Evolutionary conservation across 495 filamentous ascomycete species (phyloP).

Genomic region (Aspergillus carlsbadensis): DNA sequence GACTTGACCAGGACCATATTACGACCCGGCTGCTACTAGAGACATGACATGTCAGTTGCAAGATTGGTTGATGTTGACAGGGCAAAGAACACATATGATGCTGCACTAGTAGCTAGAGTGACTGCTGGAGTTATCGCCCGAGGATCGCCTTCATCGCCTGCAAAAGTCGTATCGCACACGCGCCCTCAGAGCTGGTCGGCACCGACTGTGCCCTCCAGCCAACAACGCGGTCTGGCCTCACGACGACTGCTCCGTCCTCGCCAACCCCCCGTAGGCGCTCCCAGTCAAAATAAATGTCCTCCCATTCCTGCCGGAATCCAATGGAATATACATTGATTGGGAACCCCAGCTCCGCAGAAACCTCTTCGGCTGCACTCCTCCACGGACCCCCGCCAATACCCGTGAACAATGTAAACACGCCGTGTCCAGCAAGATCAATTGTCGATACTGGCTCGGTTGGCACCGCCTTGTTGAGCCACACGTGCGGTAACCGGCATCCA

Average conservation of each 20-base stretch:
- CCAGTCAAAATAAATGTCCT: conserved; percentile 51
- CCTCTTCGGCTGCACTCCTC: conserved; percentile 37
- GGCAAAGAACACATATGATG: too few relatives aligned
- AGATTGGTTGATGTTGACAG: too few relatives aligned
- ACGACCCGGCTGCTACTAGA: too few relatives aligned
- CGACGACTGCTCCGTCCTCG: conserved; percentile 30
- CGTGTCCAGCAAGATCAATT: conserved; percentile 50
- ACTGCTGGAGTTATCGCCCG: too few relatives aligned
- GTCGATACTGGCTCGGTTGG: conserved; percentile 41
- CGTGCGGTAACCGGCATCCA: conserved; percentile 49
- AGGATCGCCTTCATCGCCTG: too few relatives aligned
- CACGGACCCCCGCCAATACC: conserved; percentile 45
- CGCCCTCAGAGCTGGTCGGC: too few relatives aligned
- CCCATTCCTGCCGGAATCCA: conserved; percentile 42
- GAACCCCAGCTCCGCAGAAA: conserved; percentile 28
- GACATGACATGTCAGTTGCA: too few relatives aligned
- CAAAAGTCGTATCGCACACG: too few relatives aligned
- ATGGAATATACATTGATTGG: conserved; percentile 41
- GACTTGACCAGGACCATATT: too few relatives aligned
- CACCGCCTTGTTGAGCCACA: conserved; percentile 43
- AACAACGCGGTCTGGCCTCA: conserved; percentile 44
- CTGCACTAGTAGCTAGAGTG: too few relatives aligned
- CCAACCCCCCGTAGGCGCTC: conserved; percentile 37
- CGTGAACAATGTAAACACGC: conserved; percentile 44
- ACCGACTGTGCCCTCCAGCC: conserved; percentile 37